Base-by-base conservation (phyloP, 257 asterid species). In the Solanum ossicruentum region DNA sequence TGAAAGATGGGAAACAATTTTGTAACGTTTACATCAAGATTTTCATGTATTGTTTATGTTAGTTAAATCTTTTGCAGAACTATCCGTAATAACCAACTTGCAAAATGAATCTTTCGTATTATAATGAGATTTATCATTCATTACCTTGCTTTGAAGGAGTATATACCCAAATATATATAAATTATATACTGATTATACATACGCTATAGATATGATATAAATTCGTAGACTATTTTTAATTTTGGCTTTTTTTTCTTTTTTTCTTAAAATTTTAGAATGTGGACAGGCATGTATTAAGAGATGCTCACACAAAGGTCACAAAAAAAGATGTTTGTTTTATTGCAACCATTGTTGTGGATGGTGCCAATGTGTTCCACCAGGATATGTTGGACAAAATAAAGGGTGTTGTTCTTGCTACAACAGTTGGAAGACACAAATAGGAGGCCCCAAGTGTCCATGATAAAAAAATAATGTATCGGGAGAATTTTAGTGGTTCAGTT, bases 371-470 rank as follows among this genome's bases (percentile, higher is more conserved):
- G 49, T 45, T 45, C 49, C 49, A 45, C 49, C 49, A 45, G 49
- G 49, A 7, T 45, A 45, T 45, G 49, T 45, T 39, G 79, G 79
- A 10, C 79, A 70, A 70, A 70, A 70, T 41, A 70, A 70, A 80
- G 83, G 56, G 3, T 80, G 83, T 54, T 80, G 83, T 80, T 80
- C 67, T 49, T 80, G 83, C 32, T 80, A 80, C 83, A 57, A 80
- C 23, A 80, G 8, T 80, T 80, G 83, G 83, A 54, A 57, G 49
- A 52, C 83, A 80, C 55, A 80, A 8, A 26, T 28, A 80, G 83
- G 83, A 26, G 83, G 83, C 54, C 67, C 83, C 15, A 80, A 80
- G 83, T 80, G 83, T 52, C 83, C 83, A 26, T 80, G 83, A 80
- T 26, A 36, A 70, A 28, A 20, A 70, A 20, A 71, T 20, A 16